Evolutionary conservation across 768 basidiomycete genomes (phyloP).

Genomic region (Heimioporus sp.): DNA sequence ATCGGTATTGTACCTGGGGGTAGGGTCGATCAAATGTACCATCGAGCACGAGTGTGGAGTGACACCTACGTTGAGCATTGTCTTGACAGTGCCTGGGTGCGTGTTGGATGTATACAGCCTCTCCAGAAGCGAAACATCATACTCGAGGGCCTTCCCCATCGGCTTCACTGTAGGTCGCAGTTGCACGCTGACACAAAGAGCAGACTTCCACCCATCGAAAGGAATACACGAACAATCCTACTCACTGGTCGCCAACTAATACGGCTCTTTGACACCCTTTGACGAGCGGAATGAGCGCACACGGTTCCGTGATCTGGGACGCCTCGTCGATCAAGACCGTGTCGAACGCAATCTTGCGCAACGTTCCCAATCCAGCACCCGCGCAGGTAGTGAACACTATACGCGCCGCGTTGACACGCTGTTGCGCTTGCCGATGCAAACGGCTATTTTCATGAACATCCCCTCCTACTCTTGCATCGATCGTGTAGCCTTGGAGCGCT

Average conservation of each 20-base stretch:
- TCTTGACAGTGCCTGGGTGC: constrained; percentile 42
- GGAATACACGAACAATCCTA: not conserved
- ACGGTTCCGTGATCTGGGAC: constrained; percentile 67
- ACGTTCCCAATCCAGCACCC: constrained; percentile 56
- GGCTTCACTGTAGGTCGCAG: constrained; percentile 61
- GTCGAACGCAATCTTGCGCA: constrained; percentile 55
- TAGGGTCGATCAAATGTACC: not conserved
- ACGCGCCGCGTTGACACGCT: constrained; percentile 52
- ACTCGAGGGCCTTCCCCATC: constrained; percentile 55
- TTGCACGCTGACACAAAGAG: constrained; percentile 48
- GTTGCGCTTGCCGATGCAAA: constrained; percentile 56
- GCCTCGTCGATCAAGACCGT: constrained; percentile 69
- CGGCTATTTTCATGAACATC: constrained; percentile 59
- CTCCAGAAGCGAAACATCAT: constrained; percentile 62
- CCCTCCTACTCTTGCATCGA: constrained; percentile 59
- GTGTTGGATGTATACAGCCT: constrained; percentile 45
- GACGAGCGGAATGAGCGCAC: constrained; percentile 62
- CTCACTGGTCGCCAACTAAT: constrained; percentile 71
- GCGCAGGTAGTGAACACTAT: constrained; percentile 69
- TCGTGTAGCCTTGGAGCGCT: constrained; percentile 53
- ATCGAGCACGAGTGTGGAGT: not conserved
- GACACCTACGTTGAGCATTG: constrained; percentile 55
- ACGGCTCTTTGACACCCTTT: constrained; percentile 59
- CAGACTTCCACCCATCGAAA: not conserved
- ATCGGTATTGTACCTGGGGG: constrained; percentile 59